Percentiles rank a stretch among this genome's conserved stretches.
Evolutionary conservation across 805 yeast genomes (phyloP).

Genomic region (Phaffomyces antillensis): DNA sequence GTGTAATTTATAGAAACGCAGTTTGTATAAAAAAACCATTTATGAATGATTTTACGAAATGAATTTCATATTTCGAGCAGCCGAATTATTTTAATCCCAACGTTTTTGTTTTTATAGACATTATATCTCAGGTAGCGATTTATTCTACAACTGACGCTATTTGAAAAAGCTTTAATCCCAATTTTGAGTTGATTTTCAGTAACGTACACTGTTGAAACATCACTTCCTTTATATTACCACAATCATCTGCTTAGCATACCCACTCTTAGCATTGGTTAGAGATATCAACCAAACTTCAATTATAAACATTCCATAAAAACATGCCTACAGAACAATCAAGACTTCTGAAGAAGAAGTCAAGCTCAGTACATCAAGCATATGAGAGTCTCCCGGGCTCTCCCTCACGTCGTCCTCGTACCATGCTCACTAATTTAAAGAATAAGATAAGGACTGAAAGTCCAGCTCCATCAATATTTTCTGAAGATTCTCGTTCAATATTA

Average conservation of each 20-base stretch:
- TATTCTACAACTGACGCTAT: no score
- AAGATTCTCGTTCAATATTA: constrained; percentile 2
- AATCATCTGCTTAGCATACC: no score
- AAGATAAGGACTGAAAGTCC: constrained; percentile 1
- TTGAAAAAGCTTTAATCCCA: no score
- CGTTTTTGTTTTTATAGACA: not conserved
- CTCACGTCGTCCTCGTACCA: constrained; percentile 16
- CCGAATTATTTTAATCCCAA: not conserved
- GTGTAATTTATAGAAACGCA: not conserved
- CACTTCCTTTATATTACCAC: no score
- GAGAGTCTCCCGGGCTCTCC: constrained; percentile 10
- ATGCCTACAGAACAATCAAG: constrained; percentile 3
- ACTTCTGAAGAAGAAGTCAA: constrained; percentile 9
- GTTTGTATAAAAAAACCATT: not conserved
- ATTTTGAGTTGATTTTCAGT: no score
- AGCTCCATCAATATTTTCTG: constrained; percentile 11
- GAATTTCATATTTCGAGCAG: no score
- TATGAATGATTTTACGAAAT: no score
- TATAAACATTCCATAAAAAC: not conserved
- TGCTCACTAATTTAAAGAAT: constrained; percentile 12
- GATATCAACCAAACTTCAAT: no score
- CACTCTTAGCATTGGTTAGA: no score
- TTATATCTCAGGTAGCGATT: no score
- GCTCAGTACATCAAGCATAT: constrained; percentile 3
- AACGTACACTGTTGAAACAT: no score